Percentiles rank a stretch among this genome's conserved stretches.
These are phyloP conservation scores for Globisporangium splendens DNA, from an alignment of 352 stramenopile species.

Conservation along the genomic window DNA sequence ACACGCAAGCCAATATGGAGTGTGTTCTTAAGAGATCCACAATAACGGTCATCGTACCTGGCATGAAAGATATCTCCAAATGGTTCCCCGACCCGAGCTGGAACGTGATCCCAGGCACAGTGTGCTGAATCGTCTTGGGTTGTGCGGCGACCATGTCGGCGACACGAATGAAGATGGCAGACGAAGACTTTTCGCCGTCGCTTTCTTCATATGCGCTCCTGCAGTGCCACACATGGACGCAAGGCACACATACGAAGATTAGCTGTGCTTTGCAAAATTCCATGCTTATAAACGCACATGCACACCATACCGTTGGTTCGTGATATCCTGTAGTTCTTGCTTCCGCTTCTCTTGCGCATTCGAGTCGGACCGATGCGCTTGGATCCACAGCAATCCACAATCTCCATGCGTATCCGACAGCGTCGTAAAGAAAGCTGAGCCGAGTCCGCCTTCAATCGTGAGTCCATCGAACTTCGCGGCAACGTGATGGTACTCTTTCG, in stretches of 20 bases:
- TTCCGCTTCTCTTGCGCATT: slow-evolving; percentile 44
- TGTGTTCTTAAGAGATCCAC: too few relatives aligned
- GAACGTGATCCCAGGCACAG: slow-evolving; percentile 34
- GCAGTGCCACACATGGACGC: background rate
- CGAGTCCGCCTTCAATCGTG: slow-evolving; percentile 47
- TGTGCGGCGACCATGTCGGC: slow-evolving; percentile 23
- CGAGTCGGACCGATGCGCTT: slow-evolving; percentile 44
- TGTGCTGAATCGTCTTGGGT: slow-evolving; percentile 41
- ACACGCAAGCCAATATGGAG: too few relatives aligned
- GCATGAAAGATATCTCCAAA: slow-evolving; percentile 69
- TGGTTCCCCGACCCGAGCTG: slow-evolving; percentile 22
- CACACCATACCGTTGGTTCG: slow-evolving; percentile 22
- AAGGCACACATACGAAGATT: background rate
- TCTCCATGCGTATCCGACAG: slow-evolving; percentile 7
- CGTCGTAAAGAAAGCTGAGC: slow-evolving; percentile 23
- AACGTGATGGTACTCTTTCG: slow-evolving; percentile 41
- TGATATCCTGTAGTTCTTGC: slow-evolving; percentile 60
- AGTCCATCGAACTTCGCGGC: slow-evolving; percentile 48
- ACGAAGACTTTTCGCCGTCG: slow-evolving; percentile 7
- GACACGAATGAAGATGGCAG: slow-evolving; percentile 11
- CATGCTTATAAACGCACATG: background rate
- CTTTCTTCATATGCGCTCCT: background rate
- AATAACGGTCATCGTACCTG: slow-evolving; percentile 20
- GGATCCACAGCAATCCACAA: slow-evolving; percentile 52
- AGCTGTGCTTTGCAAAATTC: too few relatives aligned